phyloP scores from a whole-genome alignment of 257 asterid species.

The Knoxia roxburghii region DNA sequence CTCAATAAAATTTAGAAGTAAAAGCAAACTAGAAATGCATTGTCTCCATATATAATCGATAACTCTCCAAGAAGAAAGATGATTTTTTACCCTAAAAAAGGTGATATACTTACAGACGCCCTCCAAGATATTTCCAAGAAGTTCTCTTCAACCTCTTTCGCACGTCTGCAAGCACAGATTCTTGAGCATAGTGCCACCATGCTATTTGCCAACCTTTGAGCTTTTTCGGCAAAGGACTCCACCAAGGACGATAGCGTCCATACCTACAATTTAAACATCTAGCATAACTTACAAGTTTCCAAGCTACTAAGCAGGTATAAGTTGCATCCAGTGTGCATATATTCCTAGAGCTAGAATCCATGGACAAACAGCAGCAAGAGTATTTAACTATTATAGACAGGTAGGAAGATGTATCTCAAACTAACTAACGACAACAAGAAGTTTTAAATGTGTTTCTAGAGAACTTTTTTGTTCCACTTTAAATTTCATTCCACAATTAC shows the following conservation, averaged over 20 bases:
- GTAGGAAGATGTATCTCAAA: not conserved
- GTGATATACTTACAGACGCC: conserved; percentile 69
- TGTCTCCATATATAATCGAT: not conserved
- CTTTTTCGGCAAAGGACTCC: conserved; percentile 70
- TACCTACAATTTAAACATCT: conserved; percentile 41
- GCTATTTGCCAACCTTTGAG: conserved; percentile 82
- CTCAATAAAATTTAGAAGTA: not conserved
- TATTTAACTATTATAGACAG: not conserved
- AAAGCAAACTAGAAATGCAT: conserved; percentile 1
- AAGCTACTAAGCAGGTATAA: not conserved
- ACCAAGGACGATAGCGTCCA: conserved; percentile 94
- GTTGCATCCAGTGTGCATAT: conserved; percentile 2
- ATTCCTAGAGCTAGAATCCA: not conserved
- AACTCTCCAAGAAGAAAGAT: not conserved
- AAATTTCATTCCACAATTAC: too few species aligned
- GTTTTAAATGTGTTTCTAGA: too few species aligned
- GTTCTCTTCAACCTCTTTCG: conserved; percentile 71
- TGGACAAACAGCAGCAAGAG: conserved; percentile 2
- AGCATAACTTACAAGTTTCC: conserved; percentile 13
- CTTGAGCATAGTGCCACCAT: conserved; percentile 96
- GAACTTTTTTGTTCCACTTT: too few species aligned
- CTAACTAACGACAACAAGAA: not conserved
- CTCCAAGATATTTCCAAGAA: conserved; percentile 93
- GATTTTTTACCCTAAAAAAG: not conserved
- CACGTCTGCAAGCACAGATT: conserved; percentile 81